A percentile compares a stretch with the other conserved stretches of the same genome.
Evolutionary conservation across 164 flowering plant species (phyloP).

Genomic region (Stephania cephalantha): DNA sequence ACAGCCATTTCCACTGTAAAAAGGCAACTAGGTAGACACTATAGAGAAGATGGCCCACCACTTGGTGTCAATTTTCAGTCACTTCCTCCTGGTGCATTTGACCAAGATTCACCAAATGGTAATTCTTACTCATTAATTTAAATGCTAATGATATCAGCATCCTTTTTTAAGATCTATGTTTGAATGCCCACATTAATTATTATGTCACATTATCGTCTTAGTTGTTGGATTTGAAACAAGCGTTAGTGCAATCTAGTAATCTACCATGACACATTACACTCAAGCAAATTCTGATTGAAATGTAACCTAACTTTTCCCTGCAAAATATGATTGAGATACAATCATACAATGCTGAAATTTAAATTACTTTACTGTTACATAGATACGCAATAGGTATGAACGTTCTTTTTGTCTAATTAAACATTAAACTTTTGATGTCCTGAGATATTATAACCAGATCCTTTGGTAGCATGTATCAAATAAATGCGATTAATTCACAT

Average conservation of each 20-base stretch:
- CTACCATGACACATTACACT: background rate
- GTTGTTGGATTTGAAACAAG: background rate
- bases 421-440: no score
- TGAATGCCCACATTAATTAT: background rate
- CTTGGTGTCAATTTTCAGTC: constrained; percentile 72
- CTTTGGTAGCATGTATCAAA: no score
- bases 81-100: constrained; percentile 92
- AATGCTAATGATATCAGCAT: background rate
- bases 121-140: constrained; percentile 6
- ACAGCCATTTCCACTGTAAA: constrained; percentile 78
- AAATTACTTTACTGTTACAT: no score
- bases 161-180: background rate
- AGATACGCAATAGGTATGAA: no score
- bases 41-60: constrained; percentile 75
- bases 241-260: background rate
- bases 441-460: no score
- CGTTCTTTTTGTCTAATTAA: no score
- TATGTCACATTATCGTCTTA: background rate
- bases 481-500: no score
- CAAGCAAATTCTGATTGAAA: background rate
- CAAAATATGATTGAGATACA: background rate
- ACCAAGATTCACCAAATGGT: constrained; percentile 34
- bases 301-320: background rate
- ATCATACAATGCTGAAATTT: no score
- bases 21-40: constrained; percentile 71